A percentile compares a stretch with the other conserved stretches of the same genome.
Conservation (phyloP, 768 basidiomycete species). For the Phylloporus sp. region DNA sequence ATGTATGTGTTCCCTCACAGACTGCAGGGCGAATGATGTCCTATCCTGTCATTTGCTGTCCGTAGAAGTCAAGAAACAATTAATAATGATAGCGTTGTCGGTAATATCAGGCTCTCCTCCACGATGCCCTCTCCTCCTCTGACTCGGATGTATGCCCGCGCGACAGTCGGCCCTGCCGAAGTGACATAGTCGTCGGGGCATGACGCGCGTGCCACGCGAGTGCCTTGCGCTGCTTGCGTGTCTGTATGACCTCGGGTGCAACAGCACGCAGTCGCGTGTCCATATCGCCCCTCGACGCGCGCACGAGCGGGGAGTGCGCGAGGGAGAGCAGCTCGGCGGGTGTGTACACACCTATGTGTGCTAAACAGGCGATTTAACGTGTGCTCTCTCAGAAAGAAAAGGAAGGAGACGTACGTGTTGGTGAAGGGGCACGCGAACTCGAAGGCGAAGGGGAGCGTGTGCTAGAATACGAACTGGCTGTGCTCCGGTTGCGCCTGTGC, state of each 20-base stretch:
- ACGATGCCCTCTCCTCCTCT: constrained; percentile 17
- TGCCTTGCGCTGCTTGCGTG: constrained; percentile 26
- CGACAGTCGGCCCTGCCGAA: neutral
- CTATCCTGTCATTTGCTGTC: no score
- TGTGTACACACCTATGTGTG: constrained; percentile 4
- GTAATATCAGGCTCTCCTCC: constrained; percentile 17
- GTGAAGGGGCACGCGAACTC: constrained; percentile 1
- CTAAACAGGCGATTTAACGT: no score
- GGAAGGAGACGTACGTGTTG: neutral
- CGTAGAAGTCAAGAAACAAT: no score
- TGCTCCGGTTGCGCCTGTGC: constrained; percentile 31
- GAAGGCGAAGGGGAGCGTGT: constrained; percentile 13
- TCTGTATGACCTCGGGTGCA: constrained; percentile 27
- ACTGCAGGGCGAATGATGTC: no score
- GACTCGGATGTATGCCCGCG: constrained; percentile 4
- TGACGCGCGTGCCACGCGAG: constrained; percentile 18
- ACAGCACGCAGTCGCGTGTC: constrained; percentile 7
- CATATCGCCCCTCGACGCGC: constrained; percentile 1
- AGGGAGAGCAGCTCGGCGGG: constrained; percentile 25
- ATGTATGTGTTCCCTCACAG: no score
- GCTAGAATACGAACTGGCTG: constrained; percentile 16
- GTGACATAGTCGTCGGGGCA: neutral
- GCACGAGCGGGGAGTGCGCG: constrained; percentile 19
- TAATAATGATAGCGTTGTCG: neutral
- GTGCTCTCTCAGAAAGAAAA: no score